phyloP scores from a whole-genome alignment of 2,329 filamentous ascomycete species.

The Calonectria crousiana region DNA sequence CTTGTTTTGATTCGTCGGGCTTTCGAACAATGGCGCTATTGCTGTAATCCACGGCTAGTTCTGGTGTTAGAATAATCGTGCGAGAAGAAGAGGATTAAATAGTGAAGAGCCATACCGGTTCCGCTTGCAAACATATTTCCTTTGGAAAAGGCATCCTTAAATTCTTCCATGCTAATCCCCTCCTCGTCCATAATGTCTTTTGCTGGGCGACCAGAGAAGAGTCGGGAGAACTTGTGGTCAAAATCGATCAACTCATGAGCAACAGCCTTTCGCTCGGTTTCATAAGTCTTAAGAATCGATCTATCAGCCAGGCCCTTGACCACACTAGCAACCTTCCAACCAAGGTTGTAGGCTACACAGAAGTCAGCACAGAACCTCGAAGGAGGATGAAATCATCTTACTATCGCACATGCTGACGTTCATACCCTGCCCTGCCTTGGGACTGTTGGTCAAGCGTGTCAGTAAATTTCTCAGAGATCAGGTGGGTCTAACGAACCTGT shows the following conservation, averaged over 20 bases:
- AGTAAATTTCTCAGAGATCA: neutral
- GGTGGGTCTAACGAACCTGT: slow-evolving; percentile 36
- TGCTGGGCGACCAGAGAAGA: slow-evolving; percentile 64
- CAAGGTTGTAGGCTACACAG: slow-evolving; percentile 57
- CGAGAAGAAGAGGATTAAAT: neutral
- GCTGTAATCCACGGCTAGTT: slow-evolving; percentile 29
- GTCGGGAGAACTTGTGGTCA: slow-evolving; percentile 67
- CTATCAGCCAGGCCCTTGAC: slow-evolving; percentile 57
- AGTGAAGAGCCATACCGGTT: slow-evolving; percentile 9
- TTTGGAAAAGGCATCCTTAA: slow-evolving; percentile 73
- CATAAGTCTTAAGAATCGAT: slow-evolving; percentile 62
- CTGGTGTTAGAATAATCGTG: neutral
- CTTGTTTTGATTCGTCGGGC: neutral
- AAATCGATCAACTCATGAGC: slow-evolving; percentile 76
- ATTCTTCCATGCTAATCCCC: slow-evolving; percentile 72
- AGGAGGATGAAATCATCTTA: neutral
- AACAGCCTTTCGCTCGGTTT: slow-evolving; percentile 66
- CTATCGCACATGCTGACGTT: slow-evolving; percentile 78
- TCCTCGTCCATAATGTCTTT: slow-evolving; percentile 72
- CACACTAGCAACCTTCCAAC: slow-evolving; percentile 67
- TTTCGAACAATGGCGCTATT: slow-evolving; percentile 33
- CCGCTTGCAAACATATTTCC: slow-evolving; percentile 55
- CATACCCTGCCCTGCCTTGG: slow-evolving; percentile 79
- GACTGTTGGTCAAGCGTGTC: slow-evolving; percentile 50
- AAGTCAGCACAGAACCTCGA: neutral